Percentiles rank a stretch among this genome's conserved stretches.
These are phyloP conservation scores for Diplosphaera chodatii DNA, from an alignment of 139 green algal species.

Conservation along the genomic window DNA sequence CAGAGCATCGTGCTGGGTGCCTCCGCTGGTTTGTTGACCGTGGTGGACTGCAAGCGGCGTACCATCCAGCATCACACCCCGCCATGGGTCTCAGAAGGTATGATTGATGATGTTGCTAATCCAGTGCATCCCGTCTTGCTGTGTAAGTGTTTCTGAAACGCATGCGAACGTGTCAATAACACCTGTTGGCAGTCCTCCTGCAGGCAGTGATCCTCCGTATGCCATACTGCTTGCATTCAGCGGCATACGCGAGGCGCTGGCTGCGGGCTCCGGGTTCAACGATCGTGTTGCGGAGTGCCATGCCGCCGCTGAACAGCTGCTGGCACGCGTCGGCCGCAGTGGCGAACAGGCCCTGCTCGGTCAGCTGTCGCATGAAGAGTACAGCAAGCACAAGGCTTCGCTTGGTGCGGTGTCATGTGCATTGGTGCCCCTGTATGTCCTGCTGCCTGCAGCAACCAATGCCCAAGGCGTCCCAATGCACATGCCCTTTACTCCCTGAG, in stretches of 20 bases:
- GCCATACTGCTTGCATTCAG: conserved; percentile 27
- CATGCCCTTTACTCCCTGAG: too few species aligned
- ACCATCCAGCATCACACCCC: not conserved
- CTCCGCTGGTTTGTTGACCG: not conserved
- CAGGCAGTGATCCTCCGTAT: not conserved
- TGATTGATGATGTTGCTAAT: too few species aligned
- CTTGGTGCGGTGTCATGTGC: not conserved
- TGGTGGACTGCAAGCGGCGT: conserved; percentile 17
- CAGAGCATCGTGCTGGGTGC: conserved; percentile 21
- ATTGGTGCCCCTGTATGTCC: too few species aligned
- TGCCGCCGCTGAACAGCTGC: not conserved
- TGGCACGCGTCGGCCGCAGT: not conserved
- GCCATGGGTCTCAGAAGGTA: not conserved
- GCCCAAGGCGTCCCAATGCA: too few species aligned
- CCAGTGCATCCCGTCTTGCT: too few species aligned
- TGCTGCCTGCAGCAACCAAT: too few species aligned
- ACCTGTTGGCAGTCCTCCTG: not conserved
- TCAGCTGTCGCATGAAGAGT: not conserved
- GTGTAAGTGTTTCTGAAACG: too few species aligned
- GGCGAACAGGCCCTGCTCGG: not conserved
- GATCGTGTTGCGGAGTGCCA: not conserved
- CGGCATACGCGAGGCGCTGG: conserved; percentile 17
- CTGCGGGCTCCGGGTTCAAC: conserved; percentile 19
- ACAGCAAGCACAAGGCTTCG: not conserved
- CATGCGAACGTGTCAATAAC: too few species aligned